Evolutionary conservation across 139 green algal genomes (phyloP), one percentile per base, ranked within the genome.

Genomic region (Closterium sp.): DNA sequence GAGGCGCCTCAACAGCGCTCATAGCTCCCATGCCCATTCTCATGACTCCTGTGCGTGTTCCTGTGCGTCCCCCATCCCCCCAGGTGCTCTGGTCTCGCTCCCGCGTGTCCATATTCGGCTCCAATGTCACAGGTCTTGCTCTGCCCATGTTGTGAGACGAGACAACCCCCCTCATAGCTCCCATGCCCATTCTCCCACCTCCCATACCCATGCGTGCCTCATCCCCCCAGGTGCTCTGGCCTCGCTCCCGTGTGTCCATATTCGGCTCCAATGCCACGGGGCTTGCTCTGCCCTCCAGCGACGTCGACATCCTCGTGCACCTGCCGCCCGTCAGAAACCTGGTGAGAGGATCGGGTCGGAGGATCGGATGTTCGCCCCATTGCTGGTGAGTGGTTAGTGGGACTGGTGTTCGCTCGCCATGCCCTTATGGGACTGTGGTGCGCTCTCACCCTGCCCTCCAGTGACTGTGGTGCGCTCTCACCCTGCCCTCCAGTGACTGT

Each of bases 251-350:
- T 2, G 64, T 89, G 9, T 66, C 33, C n/a, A 32, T 90, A 8
- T 93, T 93, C 35, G 91, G 91, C 19, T 93, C 91, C 30, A 91
- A 85, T 34, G 86, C 86, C 81, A 93, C 91, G n/a, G 91, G 86
- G 34, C 87, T 93, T 1, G 84, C 91, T 2, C 91, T 93, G n/a
- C 91, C 91, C 43, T 91, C 36, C 35, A 88, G 43, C n/a, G 91
- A 93, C 35, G 86, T 93, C 6, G 91, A 93, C 81, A 43, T 93
- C 8, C 32, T 93, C 30, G 91, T 93, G 10, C 30, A 76, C 76
- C 87, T 93, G 91, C 91, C 91, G 19, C 91, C 91, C 36, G 91
- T 93, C 31, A 9, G 86, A 5, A 93, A 87, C 81, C 87, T 93
- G 76, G 89, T 91, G 84, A 34, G 84, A 10, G 64, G n/a, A n/a